phyloP scores from a whole-genome alignment of 768 basidiomycete species.

The Collybia mongolica region DNA sequence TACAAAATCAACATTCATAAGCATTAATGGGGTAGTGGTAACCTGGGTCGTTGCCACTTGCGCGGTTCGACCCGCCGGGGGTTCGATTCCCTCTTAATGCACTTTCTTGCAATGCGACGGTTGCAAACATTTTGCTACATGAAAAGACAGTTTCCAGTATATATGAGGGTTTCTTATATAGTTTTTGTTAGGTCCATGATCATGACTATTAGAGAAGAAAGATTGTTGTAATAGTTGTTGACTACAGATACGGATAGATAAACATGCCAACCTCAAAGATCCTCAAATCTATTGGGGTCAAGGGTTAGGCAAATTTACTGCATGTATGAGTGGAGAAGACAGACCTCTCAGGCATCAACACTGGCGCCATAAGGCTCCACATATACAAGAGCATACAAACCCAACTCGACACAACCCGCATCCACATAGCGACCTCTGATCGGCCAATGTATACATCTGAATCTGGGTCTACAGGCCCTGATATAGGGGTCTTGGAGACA shows the following conservation, averaged over 20 bases:
- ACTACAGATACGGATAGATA: conserved; percentile 1
- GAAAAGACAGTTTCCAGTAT: too few relatives aligned
- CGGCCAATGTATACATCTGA: conserved; percentile 89
- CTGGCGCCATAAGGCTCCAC: conserved; percentile 88
- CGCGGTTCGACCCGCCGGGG: conserved; percentile 70
- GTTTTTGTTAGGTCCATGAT: too few relatives aligned
- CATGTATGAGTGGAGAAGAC: conserved; percentile 19
- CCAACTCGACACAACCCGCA: conserved; percentile 96
- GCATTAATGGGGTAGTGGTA: conserved; percentile 1
- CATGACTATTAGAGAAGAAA: too few relatives aligned
- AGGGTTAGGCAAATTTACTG: not conserved
- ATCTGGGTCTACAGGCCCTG: conserved; percentile 48
- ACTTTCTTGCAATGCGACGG: too few relatives aligned
- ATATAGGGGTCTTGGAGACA: conserved; percentile 54
- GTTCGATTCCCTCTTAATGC: conserved; percentile 87
- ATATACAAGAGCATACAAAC: conserved; percentile 83
- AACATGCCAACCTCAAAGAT: conserved; percentile 10
- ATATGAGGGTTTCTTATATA: too few relatives aligned
- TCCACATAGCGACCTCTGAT: conserved; percentile 98
- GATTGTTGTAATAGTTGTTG: too few relatives aligned
- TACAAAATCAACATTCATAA: not conserved
- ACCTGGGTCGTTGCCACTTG: not conserved
- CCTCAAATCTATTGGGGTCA: conserved; percentile 22
- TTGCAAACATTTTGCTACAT: too few relatives aligned
- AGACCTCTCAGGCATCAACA: conserved; percentile 87